Conservation (phyloP, 306 rosid genomes). For the Glycine latifolia region DNA sequence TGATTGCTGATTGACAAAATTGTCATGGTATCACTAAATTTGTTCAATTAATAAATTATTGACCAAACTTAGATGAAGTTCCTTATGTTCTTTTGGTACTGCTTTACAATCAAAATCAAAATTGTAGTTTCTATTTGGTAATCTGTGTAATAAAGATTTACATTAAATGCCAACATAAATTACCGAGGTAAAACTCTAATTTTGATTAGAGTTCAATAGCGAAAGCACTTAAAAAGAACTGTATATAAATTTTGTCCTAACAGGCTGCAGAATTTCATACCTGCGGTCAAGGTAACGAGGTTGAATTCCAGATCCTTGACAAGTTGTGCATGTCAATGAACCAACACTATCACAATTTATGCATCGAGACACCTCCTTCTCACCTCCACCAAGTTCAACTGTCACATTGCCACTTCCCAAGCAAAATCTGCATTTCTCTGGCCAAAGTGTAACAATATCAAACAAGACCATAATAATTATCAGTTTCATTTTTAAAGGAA, state of each 20-base stretch:
- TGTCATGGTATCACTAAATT: background rate
- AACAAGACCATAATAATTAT: no score
- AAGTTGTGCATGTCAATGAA: conserved; percentile 89
- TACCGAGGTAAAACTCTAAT: no score
- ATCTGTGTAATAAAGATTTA: no score
- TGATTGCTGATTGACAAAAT: conserved; percentile 7
- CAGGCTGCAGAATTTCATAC: conserved; percentile 47
- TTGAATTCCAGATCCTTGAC: conserved; percentile 97
- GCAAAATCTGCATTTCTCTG: conserved; percentile 97
- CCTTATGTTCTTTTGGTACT: no score
- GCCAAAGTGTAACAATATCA: conserved; percentile 34
- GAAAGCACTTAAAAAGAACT: no score
- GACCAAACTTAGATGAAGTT: no score
- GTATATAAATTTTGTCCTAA: no score
- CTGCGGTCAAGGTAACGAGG: conserved; percentile 99
- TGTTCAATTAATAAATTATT: background rate
- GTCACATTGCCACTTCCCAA: conserved; percentile 73
- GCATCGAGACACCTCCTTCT: conserved; percentile 84
- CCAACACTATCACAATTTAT: conserved; percentile 92
- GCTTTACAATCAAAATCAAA: no score
- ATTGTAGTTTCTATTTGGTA: no score
- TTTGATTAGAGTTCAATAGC: no score
- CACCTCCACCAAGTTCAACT: conserved; percentile 84
- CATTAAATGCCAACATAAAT: no score
- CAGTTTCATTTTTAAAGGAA: no score